These are phyloP conservation scores for Lophium mytilinum DNA, from an alignment of 495 filamentous ascomycete genomes.

Conservation along the genomic window DNA sequence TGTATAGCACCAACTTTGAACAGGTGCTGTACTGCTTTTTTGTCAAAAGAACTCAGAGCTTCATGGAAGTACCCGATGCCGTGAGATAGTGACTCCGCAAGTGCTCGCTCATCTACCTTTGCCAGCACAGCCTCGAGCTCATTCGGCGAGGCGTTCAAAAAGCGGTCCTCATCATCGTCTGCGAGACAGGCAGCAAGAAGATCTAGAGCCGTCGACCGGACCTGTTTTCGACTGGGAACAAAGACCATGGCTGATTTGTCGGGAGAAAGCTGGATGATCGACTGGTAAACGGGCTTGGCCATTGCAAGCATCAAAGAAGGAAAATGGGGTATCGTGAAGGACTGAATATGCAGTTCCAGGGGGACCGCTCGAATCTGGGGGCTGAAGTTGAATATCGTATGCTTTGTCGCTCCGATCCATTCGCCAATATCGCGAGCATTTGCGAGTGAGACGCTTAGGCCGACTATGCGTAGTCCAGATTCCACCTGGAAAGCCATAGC, in stretches of 20 bases:
- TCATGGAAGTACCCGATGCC: constrained; percentile 98
- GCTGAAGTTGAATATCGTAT: constrained; percentile 98
- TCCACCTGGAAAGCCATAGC: constrained; percentile 87
- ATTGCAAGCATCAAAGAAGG: constrained; percentile 97
- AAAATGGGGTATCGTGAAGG: constrained; percentile 92
- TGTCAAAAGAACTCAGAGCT: constrained; percentile 78
- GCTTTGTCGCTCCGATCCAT: constrained; percentile 98
- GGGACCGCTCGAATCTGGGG: constrained; percentile 80
- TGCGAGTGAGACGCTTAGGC: constrained; percentile 83
- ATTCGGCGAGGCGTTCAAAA: constrained; percentile 71
- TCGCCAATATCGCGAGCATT: constrained; percentile 93
- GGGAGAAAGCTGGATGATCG: constrained; percentile 73
- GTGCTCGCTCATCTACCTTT: constrained; percentile 71
- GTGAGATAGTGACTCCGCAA: constrained; percentile 87
- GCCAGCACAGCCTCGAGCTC: constrained; percentile 76
- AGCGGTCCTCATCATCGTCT: constrained; percentile 88
- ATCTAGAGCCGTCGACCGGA: constrained; percentile 81
- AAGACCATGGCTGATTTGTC: constrained; percentile 88
- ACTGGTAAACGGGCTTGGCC: constrained; percentile 85
- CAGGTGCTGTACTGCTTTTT: constrained; percentile 84
- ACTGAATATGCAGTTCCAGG: constrained; percentile 90
- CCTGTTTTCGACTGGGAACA: constrained; percentile 87
- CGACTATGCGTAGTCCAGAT: constrained; percentile 76
- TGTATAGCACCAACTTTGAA: constrained; percentile 90
- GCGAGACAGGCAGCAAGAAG: constrained; percentile 74